Percentiles rank a stretch among this genome's conserved stretches.
These are phyloP conservation scores for Ceratobasidium sp. DNA, from an alignment of 1,284 basidiomycete genomes.

Conservation along the genomic window DNA sequence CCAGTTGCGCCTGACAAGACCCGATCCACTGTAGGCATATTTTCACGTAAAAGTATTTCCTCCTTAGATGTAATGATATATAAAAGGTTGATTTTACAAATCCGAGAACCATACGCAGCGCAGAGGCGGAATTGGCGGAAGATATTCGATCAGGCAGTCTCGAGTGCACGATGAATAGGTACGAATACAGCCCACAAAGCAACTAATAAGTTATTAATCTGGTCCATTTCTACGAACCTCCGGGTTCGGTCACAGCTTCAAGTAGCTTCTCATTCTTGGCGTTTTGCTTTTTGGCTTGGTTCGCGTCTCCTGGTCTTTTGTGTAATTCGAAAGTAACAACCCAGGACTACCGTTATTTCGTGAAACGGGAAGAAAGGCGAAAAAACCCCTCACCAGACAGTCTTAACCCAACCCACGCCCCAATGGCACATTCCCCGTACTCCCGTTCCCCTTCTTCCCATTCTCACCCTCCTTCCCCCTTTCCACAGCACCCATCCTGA, in stretches of 20 bases:
- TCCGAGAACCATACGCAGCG: too few relatives aligned
- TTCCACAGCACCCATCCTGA: conserved; percentile 70
- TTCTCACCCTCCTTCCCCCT: conserved; percentile 47
- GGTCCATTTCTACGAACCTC: background rate
- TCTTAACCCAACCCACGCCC: conserved; percentile 76
- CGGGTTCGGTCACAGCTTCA: conserved; percentile 53
- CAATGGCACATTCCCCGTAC: conserved; percentile 71
- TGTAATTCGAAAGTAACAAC: conserved; percentile 63
- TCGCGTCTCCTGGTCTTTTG: conserved; percentile 66
- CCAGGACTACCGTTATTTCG: background rate
- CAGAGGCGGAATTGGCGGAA: too few relatives aligned
- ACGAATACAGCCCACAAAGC: too few relatives aligned
- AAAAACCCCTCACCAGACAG: conserved; percentile 66
- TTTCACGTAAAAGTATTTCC: too few relatives aligned
- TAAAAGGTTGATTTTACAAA: too few relatives aligned
- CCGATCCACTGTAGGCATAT: too few relatives aligned
- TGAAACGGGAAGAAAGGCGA: background rate
- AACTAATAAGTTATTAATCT: too few relatives aligned
- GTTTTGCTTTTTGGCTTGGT: conserved; percentile 60
- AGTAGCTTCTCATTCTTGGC: conserved; percentile 56
- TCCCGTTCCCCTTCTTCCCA: conserved; percentile 46
- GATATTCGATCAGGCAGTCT: too few relatives aligned
- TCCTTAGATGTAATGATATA: too few relatives aligned
- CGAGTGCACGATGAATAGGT: too few relatives aligned
- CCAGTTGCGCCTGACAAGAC: too few relatives aligned